Conservation (phyloP, 1,284 basidiomycete species). For the Fistulina hepatica region DNA sequence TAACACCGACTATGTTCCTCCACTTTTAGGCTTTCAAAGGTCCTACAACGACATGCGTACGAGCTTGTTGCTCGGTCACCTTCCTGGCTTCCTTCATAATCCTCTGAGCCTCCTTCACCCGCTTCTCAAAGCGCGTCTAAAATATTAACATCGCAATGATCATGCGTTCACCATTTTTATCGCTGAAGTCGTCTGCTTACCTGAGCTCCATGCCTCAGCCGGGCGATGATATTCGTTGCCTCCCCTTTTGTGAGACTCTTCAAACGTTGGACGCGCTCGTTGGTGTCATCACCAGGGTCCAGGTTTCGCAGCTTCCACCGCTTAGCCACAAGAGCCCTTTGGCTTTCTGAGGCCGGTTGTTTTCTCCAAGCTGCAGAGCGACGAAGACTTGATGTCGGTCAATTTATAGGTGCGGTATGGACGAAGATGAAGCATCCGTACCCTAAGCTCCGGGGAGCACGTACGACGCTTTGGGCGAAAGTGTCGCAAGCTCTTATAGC, state of each 20-base stretch:
- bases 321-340: conserved; percentile 54
- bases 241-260: conserved; percentile 59
- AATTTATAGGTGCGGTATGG: no score
- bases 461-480: conserved; percentile 49
- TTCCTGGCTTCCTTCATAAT: conserved; percentile 28
- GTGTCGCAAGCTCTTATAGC: conserved; percentile 63
- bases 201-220: conserved; percentile 67
- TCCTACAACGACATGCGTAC: conserved; percentile 51
- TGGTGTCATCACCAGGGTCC: conserved; percentile 1
- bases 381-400: conserved; percentile 10
- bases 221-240: conserved; percentile 67
- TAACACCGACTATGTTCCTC: no score
- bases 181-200: no score
- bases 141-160: no score
- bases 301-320: conserved; percentile 29
- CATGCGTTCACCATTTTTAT: no score
- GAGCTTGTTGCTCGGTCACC: conserved; percentile 36
- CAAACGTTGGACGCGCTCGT: conserved; percentile 19
- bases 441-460: no score
- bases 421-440: no score
- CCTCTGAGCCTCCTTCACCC: conserved; percentile 32
- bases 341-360: conserved; percentile 52
- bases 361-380: conserved; percentile 71
- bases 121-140: conserved; percentile 51
- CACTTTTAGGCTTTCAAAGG: conserved; percentile 24